Evolutionary conservation across 1,139 yeast genomes (phyloP), one percentile per base, ranked within the genome.

Genomic region (Kluyveromyces marxianus): DNA sequence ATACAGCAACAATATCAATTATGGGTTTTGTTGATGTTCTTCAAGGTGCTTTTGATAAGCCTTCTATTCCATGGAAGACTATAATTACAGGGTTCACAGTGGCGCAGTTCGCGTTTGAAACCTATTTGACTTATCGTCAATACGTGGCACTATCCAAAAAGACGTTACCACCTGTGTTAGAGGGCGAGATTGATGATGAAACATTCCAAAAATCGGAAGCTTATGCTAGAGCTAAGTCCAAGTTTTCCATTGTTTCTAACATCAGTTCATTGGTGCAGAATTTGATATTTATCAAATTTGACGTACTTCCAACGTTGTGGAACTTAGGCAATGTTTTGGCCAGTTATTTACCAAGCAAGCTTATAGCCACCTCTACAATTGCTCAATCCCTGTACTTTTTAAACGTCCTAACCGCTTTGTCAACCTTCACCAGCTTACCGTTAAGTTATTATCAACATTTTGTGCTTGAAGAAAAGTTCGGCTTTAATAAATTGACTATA

Each of bases 381-480:
- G 74, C 83, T 34, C 92, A 84, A 53, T 81, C 94, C 27, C 68
- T 86, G 48, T 70, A 79, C 46, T 86, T 85, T 67, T 68, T 81
- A 56, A 69, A 77, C 42, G 70, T 71, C 21, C 64, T 76, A 54
- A 72, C 74, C 40, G 50, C 77, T 30, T 47, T 79, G 37, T 69
- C 81, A 8, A 70, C 80, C 6, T 42, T 85, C 7, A 50, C 78
- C 39, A 71, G 79, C 5, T 63, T 84, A 50, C 98, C 98, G 2
- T 62, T 79, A 35, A 72, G 81, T 8, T 81, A 85, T 64, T 90
- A 89, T 67, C 71, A 76, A 47, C 83, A 84, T 56, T 92, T 92
- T 69, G 92, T 89, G 10, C 73, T 92, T 57, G 98, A 92, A 68
- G 96, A 90, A 64, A 81, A 80, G 65, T 90, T 75, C 59, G 98